Percentiles rank a stretch among this genome's conserved stretches.
Conservation (phyloP, 768 basidiomycete species). For the Naganishia vaughanmartiniae region DNA sequence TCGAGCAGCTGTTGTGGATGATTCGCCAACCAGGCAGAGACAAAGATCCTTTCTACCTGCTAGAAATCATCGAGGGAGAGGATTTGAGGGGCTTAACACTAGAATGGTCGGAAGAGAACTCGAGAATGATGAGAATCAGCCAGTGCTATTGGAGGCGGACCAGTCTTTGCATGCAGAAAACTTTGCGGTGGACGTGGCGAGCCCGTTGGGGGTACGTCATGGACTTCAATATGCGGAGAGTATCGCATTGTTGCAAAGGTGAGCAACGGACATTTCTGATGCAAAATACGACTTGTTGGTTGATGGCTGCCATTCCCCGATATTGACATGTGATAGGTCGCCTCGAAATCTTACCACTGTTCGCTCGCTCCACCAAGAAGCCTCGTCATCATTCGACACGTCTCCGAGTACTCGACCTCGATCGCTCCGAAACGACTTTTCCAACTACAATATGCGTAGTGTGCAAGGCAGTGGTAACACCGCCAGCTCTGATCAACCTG, state of each 20-base stretch:
- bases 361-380: not conserved
- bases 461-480: not conserved
- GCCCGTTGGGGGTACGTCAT: not conserved
- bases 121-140: conserved; percentile 8
- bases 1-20: not conserved
- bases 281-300: not conserved
- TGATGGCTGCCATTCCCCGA: not conserved
- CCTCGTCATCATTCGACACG: not conserved
- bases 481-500: not conserved
- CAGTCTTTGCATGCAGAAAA: not conserved
- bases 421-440: not conserved
- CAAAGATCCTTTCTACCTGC: not conserved
- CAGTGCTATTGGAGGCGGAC: not conserved
- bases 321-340: conserved; percentile 7
- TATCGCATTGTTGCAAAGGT: conserved; percentile 10
- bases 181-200: not conserved
- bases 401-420: not conserved
- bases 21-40: not conserved
- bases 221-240: not conserved
- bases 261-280: not conserved
- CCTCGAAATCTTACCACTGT: not conserved
- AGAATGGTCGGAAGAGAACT: not conserved
- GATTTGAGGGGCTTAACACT: not conserved
- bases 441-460: not conserved
- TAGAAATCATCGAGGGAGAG: not conserved